Base-by-base conservation (phyloP, 495 filamentous ascomycete genomes). In the Paragyromitra xinjiangensis region DNA sequence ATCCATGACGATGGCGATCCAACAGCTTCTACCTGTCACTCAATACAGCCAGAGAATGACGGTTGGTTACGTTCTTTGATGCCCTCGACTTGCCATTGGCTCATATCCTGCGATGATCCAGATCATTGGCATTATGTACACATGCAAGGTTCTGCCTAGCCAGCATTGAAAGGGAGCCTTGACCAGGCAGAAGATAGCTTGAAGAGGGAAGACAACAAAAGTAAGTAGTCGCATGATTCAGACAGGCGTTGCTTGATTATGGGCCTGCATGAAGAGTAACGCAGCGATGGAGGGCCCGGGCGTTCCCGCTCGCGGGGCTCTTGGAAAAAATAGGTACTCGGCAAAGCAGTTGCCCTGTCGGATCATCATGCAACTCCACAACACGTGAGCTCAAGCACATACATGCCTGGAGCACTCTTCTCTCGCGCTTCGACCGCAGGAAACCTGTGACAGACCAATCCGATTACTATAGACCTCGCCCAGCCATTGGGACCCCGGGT, bases 361-460 rank as follows among this genome's bases (percentile, higher is more conserved):
- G 24, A 65, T 37, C 42, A 42, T 40, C 64, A 69, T 62, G 51
- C 64, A 69, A 50, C 8, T 19, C 44, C 44, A 48, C 16, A 50
- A 69, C 73, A 76, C 61, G 61, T 73, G 69, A 77, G 59, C 59
- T 34, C 40, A 58, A 63, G 45, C 29, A 55, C 40, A 53, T 19
- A 22, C 8, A n/a, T 55, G 5, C 44, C 29, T 48, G 6, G 16
- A n/a, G 6, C n/a, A 3, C 40, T 24, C 58, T 42, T 56, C 61
- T 45, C 70, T 69, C 19, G 66, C 39, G 64, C 48, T 55, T 66
- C 64, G 64, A 26, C 62, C 22, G 39, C 40, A 64, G 50, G 45
- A 39, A 58, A 22, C 34, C 19, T 56, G 12, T 56, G 34, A 51
- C 39, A 72, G 34, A 19, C 63, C 51, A 68, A 74, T 74, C n/a